Evolutionary conservation across 345 rosid species (phyloP), one percentile per base, ranked within the genome.

Genomic region (Melaleuca quinquenervia): DNA sequence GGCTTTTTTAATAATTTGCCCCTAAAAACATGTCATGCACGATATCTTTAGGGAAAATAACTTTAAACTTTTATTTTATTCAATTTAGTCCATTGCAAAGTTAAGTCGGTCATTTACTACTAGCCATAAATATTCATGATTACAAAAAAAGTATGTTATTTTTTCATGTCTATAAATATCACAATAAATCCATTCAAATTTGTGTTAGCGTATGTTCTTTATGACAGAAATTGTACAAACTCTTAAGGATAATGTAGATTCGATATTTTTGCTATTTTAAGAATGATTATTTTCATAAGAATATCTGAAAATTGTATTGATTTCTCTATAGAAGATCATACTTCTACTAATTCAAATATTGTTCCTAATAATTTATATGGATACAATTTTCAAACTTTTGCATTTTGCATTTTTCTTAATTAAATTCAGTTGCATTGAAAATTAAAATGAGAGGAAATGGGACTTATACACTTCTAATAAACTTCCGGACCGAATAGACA

Each of bases 291-390:
- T 0, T 60, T 60, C 36, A 60, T 60, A 27, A 13, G 70, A 0
- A 60, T 27, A 29, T 29, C 0, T 3, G 0, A 7, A 64, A 29
- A 15, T 0, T 0, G 11, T 16, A 64, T 29, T 15, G 32, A 58
- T 6, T 12, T n/a, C 3, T 58, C 70, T 26, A n/a, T 0, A n/a
- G 24, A 15, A 14, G 15, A 29, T 29, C 32, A 3, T 62, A 15
- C 44, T 62, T 32, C 7, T 15, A 62, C 29, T 20, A 29, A 62
- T 62, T 53, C 3, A 51, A 51, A 55, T 60, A 60, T 60, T 13
- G 16, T 60, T n/a, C 70, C 2, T n/a, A 58, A n/a, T 0, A 2
- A 6, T 51, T 58, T 58, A 58, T 0, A 58, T 58, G 13, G 36
- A 60, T 60, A 60, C 13, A 60, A 27, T 0, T 60, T 60, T 60